These are phyloP conservation scores for Fusarium cicatricum DNA, from an alignment of 2,329 filamentous ascomycete species.

Conservation along the genomic window DNA sequence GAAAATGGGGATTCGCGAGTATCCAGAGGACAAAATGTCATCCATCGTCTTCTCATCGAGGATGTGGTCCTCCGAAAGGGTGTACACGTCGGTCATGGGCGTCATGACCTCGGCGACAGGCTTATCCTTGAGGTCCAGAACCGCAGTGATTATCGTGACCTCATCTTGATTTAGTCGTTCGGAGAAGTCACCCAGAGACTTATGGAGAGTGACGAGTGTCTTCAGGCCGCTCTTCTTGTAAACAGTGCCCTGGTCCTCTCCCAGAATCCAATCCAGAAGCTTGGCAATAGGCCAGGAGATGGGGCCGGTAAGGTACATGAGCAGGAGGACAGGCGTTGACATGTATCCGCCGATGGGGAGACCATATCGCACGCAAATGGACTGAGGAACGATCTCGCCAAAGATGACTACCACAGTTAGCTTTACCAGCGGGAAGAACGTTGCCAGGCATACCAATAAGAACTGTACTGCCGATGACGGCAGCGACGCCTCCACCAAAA, in stretches of 20 bases:
- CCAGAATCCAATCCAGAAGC: conserved; percentile 90
- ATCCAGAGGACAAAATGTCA: conserved; percentile 88
- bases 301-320: conserved; percentile 94
- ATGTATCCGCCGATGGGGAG: conserved; percentile 94
- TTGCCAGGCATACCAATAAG: conserved; percentile 76
- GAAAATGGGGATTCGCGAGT: conserved; percentile 95
- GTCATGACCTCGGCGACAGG: conserved; percentile 97
- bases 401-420: conserved; percentile 79
- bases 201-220: conserved; percentile 93
- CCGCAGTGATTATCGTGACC: conserved; percentile 97
- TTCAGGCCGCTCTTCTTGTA: conserved; percentile 99
- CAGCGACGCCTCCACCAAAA: conserved; percentile 92
- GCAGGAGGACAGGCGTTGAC: conserved; percentile 81
- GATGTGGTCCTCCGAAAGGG: conserved; percentile 93
- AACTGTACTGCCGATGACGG: conserved; percentile 90
- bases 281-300: conserved; percentile 96
- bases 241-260: conserved; percentile 92
- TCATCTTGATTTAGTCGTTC: conserved; percentile 96
- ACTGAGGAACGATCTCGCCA: conserved; percentile 95
- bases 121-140: conserved; percentile 96
- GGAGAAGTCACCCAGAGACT: conserved; percentile 84
- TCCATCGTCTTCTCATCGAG: conserved; percentile 96
- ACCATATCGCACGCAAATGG: conserved; percentile 94
- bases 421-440: conserved; percentile 16
- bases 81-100: conserved; percentile 96